Base-by-base conservation (phyloP, 805 yeast genomes). In the Candida caryicola region DNA sequence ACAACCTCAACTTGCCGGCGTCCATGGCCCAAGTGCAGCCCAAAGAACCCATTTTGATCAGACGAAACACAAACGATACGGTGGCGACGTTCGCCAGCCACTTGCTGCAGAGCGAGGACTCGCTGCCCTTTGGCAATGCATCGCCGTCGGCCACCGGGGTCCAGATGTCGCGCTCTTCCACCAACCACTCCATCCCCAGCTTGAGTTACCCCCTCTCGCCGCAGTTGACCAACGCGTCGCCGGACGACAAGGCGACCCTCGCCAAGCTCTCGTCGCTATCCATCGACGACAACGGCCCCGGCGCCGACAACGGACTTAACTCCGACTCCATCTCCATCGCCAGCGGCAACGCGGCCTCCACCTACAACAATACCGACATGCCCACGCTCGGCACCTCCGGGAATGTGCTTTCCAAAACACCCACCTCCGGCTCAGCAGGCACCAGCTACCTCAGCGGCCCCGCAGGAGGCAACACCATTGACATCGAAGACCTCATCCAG, bases 401-500 rank as follows among this genome's bases (percentile, higher is more conserved):
- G n/a, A n/a, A n/a, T n/a, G n/a, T n/a, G n/a, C n/a, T 34, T 5
- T 28, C 37, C 34, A 26, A 26, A 19, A 31, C 23, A 6, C 3
- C 16, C 19, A 15, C 34, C 18, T 10, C 28, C 9, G 21, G 35
- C 35, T 8, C n/a, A 5, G 25, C 25, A 10, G 23, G 18, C 14
- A 16, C 21, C 23, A 19, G 25, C 7, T 14, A 9, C 10, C 32
- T 26, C 18, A 23, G 18, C 10, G 32, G 31, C 16, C 12, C 34
- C 23, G n/a, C n/a, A n/a, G 14, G 13, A 18, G 34, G 33, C 21
- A 37, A 34, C 30, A 39, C 50, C 31, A 59, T 67, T 27, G 74
- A 90, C 57, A 74, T 93, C 32, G 99, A 93, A 62, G 95, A 87
- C 54, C 71, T 87, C 34, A 93, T 93, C 44, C 97, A 90, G 66